Conservation (phyloP, 805 yeast species). For the Kodamaea laetipori region DNA sequence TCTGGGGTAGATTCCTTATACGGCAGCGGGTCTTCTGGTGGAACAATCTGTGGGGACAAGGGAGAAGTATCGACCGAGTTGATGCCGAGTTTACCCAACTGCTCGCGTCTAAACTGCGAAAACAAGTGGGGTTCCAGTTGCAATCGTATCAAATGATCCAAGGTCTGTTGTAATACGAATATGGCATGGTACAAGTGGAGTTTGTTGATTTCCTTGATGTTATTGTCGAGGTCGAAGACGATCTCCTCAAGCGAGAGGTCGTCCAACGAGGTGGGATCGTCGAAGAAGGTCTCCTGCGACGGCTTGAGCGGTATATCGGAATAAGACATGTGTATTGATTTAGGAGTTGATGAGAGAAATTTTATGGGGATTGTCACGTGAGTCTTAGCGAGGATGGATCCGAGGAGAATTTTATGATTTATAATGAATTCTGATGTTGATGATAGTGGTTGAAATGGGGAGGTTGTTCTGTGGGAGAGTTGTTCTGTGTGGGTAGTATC, state of each 20-base stretch:
- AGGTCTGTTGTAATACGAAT: slow-evolving; percentile 28
- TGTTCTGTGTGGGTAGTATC: no score
- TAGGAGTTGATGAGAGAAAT: not conserved
- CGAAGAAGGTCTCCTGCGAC: slow-evolving; percentile 42
- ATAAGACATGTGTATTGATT: slow-evolving; percentile 2
- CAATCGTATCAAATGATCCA: slow-evolving; percentile 36
- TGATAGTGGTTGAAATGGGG: no score
- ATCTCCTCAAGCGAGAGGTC: slow-evolving; percentile 38
- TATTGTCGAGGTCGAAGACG: slow-evolving; percentile 33
- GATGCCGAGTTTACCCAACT: slow-evolving; percentile 22
- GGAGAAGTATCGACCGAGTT: slow-evolving; percentile 3
- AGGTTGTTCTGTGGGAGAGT: no score
- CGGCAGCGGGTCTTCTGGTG: not conserved
- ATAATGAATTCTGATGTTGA: no score
- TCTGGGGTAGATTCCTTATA: slow-evolving; percentile 23
- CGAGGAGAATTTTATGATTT: no score
- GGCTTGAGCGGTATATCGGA: slow-evolving; percentile 40
- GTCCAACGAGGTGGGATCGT: slow-evolving; percentile 37
- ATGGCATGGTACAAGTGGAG: slow-evolving; percentile 40
- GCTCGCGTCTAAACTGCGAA: slow-evolving; percentile 27
- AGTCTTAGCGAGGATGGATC: not conserved
- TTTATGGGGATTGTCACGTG: slow-evolving; percentile 1
- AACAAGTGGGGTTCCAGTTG: slow-evolving; percentile 27
- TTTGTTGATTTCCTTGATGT: slow-evolving; percentile 35
- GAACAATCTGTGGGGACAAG: slow-evolving; percentile 6